Percentiles rank a stretch among this genome's conserved stretches.
phyloP scores from a whole-genome alignment of 257 asterid species.

The Nicotiana otophora region DNA sequence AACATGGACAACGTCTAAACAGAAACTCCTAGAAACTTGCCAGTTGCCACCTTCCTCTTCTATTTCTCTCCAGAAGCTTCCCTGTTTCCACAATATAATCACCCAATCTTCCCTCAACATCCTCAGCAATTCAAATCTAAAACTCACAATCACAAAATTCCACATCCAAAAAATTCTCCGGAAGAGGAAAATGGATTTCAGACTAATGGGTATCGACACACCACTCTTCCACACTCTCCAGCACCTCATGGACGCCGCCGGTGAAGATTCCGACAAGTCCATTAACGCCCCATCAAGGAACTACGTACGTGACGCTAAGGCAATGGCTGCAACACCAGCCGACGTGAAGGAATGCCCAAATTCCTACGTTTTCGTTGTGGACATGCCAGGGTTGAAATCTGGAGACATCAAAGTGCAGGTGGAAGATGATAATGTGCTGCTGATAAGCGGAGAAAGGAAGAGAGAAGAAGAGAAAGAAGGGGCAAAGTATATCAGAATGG shows the following conservation, averaged over 20 bases:
- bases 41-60: background rate
- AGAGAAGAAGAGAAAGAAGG: slow-evolving; percentile 36
- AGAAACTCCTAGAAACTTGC: background rate
- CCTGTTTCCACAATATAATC: background rate
- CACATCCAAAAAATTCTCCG: background rate
- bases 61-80: slow-evolving; percentile 29
- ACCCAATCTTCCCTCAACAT: background rate
- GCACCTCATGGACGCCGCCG: slow-evolving; percentile 20
- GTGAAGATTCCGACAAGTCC: slow-evolving; percentile 26
- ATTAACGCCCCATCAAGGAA: slow-evolving; percentile 15
- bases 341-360: slow-evolving; percentile 32
- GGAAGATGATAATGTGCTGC: slow-evolving; percentile 24
- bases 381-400: slow-evolving; percentile 42
- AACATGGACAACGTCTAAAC: background rate
- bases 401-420: slow-evolving; percentile 37
- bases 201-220: slow-evolving; percentile 18
- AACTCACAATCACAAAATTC: too few relatives aligned
- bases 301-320: slow-evolving; percentile 36
- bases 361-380: slow-evolving; percentile 33
- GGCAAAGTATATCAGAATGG: slow-evolving; percentile 35
- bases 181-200: slow-evolving; percentile 21
- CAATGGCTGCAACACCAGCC: slow-evolving; percentile 41
- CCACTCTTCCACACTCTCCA: slow-evolving; percentile 20
- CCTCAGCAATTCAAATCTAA: background rate
- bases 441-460: slow-evolving; percentile 36